phyloP scores from a whole-genome alignment of 2,329 filamentous ascomycete genomes.

The Hyphodiscus sp. region DNA sequence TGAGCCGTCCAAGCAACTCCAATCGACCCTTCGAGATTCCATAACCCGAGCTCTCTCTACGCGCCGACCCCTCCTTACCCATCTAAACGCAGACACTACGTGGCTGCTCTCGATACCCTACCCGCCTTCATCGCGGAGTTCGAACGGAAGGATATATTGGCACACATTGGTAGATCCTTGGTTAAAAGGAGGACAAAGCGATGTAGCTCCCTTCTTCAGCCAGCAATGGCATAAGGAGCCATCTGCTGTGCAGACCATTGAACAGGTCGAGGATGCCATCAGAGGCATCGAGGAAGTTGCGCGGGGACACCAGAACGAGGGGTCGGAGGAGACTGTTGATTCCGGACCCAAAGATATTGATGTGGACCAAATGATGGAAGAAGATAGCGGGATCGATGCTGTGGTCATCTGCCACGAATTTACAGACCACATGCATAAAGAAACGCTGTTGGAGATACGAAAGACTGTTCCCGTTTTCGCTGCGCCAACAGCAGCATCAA shows the following conservation, averaged over 20 bases:
- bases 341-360: background rate
- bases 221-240: constrained; percentile 55
- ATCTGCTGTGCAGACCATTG: constrained; percentile 47
- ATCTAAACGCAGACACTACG: constrained; percentile 61
- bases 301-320: constrained; percentile 3
- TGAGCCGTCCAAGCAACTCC: constrained; percentile 10
- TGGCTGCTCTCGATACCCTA: constrained; percentile 61
- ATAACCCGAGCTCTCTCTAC: constrained; percentile 11
- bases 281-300: constrained; percentile 38
- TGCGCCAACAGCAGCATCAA: constrained; percentile 48
- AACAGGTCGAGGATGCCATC: constrained; percentile 47
- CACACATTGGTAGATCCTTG: constrained; percentile 62
- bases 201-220: constrained; percentile 58
- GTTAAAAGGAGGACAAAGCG: constrained; percentile 55
- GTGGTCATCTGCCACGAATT: constrained; percentile 60
- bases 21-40: constrained; percentile 11
- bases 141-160: constrained; percentile 38
- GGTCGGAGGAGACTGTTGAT: background rate
- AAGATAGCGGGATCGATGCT: constrained; percentile 44
- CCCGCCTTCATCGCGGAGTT: constrained; percentile 28
- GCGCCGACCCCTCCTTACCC: constrained; percentile 49
- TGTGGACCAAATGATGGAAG: constrained; percentile 11
- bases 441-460: constrained; percentile 43
- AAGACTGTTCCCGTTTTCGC: constrained; percentile 56
- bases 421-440: constrained; percentile 58